These are phyloP conservation scores for Cyclaneusma minus DNA, from an alignment of 2,329 filamentous ascomycete genomes.

Conservation along the genomic window DNA sequence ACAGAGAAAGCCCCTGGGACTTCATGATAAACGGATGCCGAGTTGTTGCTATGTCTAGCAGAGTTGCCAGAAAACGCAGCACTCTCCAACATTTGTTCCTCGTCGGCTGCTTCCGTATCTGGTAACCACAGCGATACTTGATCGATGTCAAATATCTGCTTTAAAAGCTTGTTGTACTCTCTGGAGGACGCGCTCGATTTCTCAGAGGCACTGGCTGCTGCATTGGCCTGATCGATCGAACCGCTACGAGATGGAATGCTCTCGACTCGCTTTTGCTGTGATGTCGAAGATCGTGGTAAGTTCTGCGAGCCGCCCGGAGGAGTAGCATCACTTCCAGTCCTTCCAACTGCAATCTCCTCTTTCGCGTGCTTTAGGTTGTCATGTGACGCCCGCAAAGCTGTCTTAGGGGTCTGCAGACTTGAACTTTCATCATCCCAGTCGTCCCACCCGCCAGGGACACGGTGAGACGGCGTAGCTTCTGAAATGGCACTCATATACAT, in stretches of 20 bases:
- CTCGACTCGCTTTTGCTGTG: constrained; percentile 2
- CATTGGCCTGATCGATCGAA: constrained; percentile 5
- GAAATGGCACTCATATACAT: constrained; percentile 73
- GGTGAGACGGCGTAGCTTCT: constrained; percentile 10
- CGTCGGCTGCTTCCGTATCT: not conserved
- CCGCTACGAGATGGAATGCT: not conserved
- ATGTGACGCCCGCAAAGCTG: constrained; percentile 2
- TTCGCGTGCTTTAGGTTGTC: constrained; percentile 14
- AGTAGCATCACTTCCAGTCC: not conserved
- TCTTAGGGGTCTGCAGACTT: constrained; percentile 5
- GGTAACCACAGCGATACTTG: constrained; percentile 18
- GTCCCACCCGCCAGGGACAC: constrained; percentile 14
- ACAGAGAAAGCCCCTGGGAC: constrained; percentile 48
- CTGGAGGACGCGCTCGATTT: constrained; percentile 13
- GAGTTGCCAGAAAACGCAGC: constrained; percentile 3
- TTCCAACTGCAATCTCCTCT: constrained; percentile 1
- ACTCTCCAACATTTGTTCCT: constrained; percentile 1
- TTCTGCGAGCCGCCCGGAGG: not conserved
- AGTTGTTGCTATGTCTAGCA: constrained; percentile 9
- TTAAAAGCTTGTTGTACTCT: constrained; percentile 14
- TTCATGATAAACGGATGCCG: constrained; percentile 27
- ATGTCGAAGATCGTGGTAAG: constrained; percentile 3
- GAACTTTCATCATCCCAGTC: constrained; percentile 9
- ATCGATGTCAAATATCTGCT: constrained; percentile 20
- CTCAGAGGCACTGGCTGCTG: constrained; percentile 12